These are phyloP conservation scores for Alternaria sp. DNA, from an alignment of 2,329 filamentous ascomycete genomes.

Conservation along the genomic window DNA sequence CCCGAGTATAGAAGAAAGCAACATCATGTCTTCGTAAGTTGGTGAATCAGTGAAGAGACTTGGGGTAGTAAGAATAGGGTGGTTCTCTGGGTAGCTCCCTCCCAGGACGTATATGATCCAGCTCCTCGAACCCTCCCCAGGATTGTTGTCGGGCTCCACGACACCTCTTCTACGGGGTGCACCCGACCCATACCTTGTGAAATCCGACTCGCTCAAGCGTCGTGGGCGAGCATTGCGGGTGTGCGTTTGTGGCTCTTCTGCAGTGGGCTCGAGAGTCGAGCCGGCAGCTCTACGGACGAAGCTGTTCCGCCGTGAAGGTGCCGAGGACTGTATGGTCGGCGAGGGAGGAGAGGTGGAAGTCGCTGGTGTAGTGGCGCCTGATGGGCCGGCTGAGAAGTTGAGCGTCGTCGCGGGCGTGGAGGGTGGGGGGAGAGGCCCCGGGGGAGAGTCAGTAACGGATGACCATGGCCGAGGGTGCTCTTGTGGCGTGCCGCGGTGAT, in stretches of 20 bases:
- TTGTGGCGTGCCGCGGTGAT: constrained; percentile 52
- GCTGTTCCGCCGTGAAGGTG: constrained; percentile 49
- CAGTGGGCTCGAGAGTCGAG: constrained; percentile 52
- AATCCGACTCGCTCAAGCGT: constrained; percentile 65
- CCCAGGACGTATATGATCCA: constrained; percentile 77
- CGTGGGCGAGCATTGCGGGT: constrained; percentile 58
- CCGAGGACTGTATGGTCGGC: constrained; percentile 43
- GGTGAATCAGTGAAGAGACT: constrained; percentile 74
- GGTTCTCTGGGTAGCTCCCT: constrained; percentile 72
- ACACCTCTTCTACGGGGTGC: constrained; percentile 69
- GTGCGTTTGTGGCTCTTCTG: constrained; percentile 47
- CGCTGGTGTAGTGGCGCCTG: constrained; percentile 54
- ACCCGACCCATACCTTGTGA: constrained; percentile 66
- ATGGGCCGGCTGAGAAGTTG: constrained; percentile 61
- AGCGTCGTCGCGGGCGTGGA: constrained; percentile 66
- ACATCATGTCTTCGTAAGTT: constrained; percentile 75
- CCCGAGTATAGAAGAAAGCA: constrained; percentile 69
- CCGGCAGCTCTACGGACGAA: constrained; percentile 49
- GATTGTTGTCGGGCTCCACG: constrained; percentile 63
- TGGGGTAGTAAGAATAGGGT: constrained; percentile 72
- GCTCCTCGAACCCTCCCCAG: constrained; percentile 65
- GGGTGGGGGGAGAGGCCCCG: constrained; percentile 66
- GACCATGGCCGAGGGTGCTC: constrained; percentile 53
- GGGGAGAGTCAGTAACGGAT: constrained; percentile 61
- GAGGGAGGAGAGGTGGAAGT: constrained; percentile 40